Evolutionary conservation across 2,329 filamentous ascomycete species (phyloP), one percentile per base, ranked within the genome.

Genomic region (Chaetomium globosum): DNA sequence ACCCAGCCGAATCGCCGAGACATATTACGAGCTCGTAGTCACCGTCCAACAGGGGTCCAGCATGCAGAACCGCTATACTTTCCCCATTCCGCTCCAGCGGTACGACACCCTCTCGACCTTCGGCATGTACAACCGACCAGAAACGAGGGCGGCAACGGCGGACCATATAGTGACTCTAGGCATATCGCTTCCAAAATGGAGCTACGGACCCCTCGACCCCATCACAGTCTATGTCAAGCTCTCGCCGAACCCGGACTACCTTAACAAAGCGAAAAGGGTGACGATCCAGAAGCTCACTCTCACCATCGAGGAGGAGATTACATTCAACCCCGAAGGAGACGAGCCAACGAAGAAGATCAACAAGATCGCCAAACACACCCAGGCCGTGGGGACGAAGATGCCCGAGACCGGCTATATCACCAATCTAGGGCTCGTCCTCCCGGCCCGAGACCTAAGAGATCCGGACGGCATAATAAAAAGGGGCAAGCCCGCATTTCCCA

Each of bases 41-140:
- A 96, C 90, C 59, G 90, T 99, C 26, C 94, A 98, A 75, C 94
- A 98, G 78, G 92, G 93, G 3, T 89, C 90, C 71, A 87, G 87
- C 72, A 87, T 91, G 67, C 92, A 97, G 79, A 92, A 91, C 78
- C 96, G 96, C 78, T 95, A 96, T 78, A 83, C 88, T 4, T 97
- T 97, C 72, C 92, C 95, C 1, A 90, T 98, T 48, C 94, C 94
- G 1, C 87, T 99, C 71, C 88, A 92, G 71, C 86, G 95, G 75
- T 99, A 98, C 80, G 95, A 99, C 77, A 99, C 94, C 1, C 82
- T 99, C 57, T 97, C 93, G 51, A 98, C 95, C 1, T 99, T 99
- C 80, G 95, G 95, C 78, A 98, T 98, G 95, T 99, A 98, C 82
- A 98, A 98, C 79, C 89, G 93, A 62, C 94, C 93, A 19, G 94